Evolutionary conservation across 2,329 filamentous ascomycete species (phyloP).

Genomic region (Colletotrichum tropicale): DNA sequence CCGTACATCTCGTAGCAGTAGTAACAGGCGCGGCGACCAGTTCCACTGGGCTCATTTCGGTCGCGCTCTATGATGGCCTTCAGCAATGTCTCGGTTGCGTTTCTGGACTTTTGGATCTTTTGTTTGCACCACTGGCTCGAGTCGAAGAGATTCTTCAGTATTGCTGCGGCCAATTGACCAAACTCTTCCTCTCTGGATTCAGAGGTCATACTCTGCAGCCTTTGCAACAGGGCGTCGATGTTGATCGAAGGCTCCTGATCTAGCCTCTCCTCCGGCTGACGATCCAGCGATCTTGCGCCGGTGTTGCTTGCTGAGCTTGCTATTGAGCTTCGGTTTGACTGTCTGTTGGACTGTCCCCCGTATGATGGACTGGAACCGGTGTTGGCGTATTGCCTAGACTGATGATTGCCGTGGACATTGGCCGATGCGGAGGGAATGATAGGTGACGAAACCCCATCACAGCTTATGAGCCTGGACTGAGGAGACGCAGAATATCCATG

Average conservation of each 20-base stretch:
- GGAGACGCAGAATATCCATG: background rate
- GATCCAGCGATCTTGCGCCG: background rate
- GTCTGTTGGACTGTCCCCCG: background rate
- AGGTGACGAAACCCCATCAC: background rate
- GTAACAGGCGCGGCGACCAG: background rate
- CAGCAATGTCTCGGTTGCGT: background rate
- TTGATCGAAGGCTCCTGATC: background rate
- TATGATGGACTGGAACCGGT: background rate
- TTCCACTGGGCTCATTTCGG: background rate
- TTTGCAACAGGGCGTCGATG: background rate
- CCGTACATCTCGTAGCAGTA: background rate
- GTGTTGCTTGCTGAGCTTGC: background rate
- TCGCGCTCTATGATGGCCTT: background rate
- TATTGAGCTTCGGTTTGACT: background rate
- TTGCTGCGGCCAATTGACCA: background rate
- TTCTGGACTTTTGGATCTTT: background rate
- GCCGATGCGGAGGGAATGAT: fast-evolving
- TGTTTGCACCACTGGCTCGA: background rate
- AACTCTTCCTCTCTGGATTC: background rate
- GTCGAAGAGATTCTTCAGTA: background rate
- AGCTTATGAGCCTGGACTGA: background rate
- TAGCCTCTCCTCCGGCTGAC: background rate
- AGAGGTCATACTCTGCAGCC: background rate
- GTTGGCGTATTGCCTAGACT: background rate
- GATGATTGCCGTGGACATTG: background rate